phyloP scores from a whole-genome alignment of 441 rosid species.

The Raphanus hybrid region DNA sequence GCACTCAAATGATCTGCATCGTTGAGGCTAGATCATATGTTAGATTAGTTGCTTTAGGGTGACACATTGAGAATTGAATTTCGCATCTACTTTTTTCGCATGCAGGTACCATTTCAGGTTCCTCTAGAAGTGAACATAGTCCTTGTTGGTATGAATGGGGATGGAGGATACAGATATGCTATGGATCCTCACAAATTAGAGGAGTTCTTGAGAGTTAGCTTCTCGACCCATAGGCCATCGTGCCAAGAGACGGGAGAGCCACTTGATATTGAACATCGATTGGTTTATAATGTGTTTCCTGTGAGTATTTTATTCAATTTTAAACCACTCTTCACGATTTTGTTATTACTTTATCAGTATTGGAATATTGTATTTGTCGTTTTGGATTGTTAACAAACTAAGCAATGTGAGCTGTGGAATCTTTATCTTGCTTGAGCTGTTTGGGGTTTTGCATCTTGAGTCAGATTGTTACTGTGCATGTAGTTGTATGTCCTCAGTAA shows the following conservation, averaged over 20 bases:
- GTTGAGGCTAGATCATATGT: background rate
- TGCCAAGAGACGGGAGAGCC: conserved; percentile 91
- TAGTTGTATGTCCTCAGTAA: background rate
- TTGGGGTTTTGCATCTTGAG: background rate
- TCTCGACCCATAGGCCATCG: conserved; percentile 81
- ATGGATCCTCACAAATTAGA: conserved; percentile 77
- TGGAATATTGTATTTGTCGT: background rate
- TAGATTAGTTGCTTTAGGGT: conserved; percentile 6
- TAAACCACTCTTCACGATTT: conserved; percentile 5
- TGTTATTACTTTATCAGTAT: background rate
- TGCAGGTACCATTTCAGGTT: conserved; percentile 97
- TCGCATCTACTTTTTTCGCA: background rate
- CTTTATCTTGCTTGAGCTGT: conserved; percentile 25
- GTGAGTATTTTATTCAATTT: conserved; percentile 46
- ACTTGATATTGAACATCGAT: conserved; percentile 86
- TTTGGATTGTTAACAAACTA: conserved; percentile 15
- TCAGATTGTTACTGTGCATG: conserved; percentile 19
- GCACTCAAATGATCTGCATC: conserved; percentile 13
- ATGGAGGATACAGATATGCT: conserved; percentile 83
- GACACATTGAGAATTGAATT: background rate
- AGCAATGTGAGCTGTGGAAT: conserved; percentile 18
- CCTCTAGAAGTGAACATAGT: conserved; percentile 93
- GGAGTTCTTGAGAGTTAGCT: conserved; percentile 77
- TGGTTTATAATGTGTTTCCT: conserved; percentile 77
- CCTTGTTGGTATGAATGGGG: conserved; percentile 81